Conservation (phyloP, 139 green algal species). For the Coccomyxa sp. region DNA sequence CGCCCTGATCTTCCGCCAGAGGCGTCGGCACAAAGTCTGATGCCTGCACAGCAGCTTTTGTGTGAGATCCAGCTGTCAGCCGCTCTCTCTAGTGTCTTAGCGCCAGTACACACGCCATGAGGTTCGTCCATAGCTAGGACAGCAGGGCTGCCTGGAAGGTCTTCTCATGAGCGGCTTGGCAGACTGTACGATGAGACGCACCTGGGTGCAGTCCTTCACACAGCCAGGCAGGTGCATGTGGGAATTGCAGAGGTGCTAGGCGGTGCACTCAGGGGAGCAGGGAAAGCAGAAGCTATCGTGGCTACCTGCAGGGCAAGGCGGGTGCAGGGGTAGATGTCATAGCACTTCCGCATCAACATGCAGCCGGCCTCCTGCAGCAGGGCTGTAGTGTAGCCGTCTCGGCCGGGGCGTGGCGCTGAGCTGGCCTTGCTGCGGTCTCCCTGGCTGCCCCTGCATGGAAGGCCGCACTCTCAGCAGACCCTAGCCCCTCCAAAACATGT, state of each 20-base stretch:
- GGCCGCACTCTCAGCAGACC: not conserved
- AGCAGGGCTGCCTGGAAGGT: not conserved
- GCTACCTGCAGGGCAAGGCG: slow-evolving; percentile 56
- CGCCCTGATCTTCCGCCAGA: slow-evolving; percentile 8
- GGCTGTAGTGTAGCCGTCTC: slow-evolving; percentile 13
- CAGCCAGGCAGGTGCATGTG: slow-evolving; percentile 20
- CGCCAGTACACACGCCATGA: not conserved
- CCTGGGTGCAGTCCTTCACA: not conserved
- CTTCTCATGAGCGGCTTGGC: not conserved
- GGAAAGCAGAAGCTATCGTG: slow-evolving; percentile 55
- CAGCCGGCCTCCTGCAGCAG: slow-evolving; percentile 29
- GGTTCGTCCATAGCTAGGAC: not conserved
- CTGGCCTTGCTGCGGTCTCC: slow-evolving; percentile 42
- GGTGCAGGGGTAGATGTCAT: slow-evolving; percentile 54
- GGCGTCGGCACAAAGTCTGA: slow-evolving; percentile 3
- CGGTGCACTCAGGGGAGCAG: too few species aligned
- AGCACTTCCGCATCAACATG: slow-evolving; percentile 24
- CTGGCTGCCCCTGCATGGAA: not conserved
- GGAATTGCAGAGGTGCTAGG: too few species aligned
- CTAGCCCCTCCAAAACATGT: not conserved
- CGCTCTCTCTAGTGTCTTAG: too few species aligned
- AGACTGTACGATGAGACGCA: not conserved
- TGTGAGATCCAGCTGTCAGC: not conserved
- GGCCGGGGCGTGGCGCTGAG: slow-evolving; percentile 41
- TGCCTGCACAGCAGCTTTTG: not conserved